Base-by-base conservation (phyloP, 345 rosid species). In the Pelargonium nanum region DNA sequence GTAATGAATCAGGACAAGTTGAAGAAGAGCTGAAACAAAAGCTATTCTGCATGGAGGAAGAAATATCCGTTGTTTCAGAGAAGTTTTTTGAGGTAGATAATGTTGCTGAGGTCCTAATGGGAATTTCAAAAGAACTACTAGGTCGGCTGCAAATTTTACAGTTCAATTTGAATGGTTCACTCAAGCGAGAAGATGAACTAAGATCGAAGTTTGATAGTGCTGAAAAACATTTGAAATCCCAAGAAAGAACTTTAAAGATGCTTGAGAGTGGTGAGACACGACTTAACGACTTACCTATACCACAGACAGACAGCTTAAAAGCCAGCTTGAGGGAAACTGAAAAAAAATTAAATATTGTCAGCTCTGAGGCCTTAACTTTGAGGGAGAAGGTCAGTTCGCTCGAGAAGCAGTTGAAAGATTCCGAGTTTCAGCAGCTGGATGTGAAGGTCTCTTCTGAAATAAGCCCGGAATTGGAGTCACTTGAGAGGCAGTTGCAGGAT, bases 21-120 rank as follows among this genome's bases (percentile, higher is more conserved):
- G 92, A 85, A 56, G 83, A 80, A 65, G 83, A 74, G 62, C 74
- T 87, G 68, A 80, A 69, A 65, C 58, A 73, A 54, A 81, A 74
- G 72, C 48, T 87, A 57, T 72, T 66, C 59, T 81, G 67, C 75
- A 67, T 72, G 72, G 96, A 81, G 74, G 97, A 85, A 76, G 96
- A 87, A 60, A 70, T 69, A 28, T 66, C 68, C 64, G 86, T 84
- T 68, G 62, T 73, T 53, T 80, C 71, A 66, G 81, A 76, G 62
- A 79, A 76, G 71, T 74, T 79, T 61, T 89, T 85, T 66, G 86
- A 78, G 74, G 83, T 91, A 51, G 91, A 87, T 61, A 87, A 84
- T 71, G 79, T 85, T 54, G 72, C 87, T 25, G 94, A 81, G 75
- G 75, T 81, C 70, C 75, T 87, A 40, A 79, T 68, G 72, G 91